Evolutionary conservation across 305 asterid species (phyloP), one percentile per base, ranked within the genome.

Genomic region (Fraxinus baroniana): DNA sequence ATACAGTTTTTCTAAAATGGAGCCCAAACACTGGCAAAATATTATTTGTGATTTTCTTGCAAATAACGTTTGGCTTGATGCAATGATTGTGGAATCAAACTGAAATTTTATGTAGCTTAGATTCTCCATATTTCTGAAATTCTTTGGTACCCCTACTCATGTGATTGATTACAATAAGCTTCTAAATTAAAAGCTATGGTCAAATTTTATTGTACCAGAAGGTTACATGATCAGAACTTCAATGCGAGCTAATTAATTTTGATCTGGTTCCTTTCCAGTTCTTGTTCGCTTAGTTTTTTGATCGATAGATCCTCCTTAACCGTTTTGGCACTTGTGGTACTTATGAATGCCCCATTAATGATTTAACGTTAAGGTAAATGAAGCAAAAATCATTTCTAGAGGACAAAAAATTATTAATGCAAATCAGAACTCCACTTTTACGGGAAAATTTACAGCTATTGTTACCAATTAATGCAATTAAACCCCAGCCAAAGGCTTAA

Each of bases 21-120:
- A 44, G 55, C 55, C n/a, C 55, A 44, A 12, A 44, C 55, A 12
- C 15, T 44, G 55, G 55, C 17, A 12, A 64, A 77, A 73, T 41
- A 36, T 62, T 75, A 32, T 20, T 70, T n/a, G 7, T 81, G 37
- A 26, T 26, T 26, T 66, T 66, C 36, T 66, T 60, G 71, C 52
- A 30, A 76, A 79, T 22, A 35, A 76, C 76, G 33, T 80, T 74
- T 46, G 35, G 39, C 15, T 77, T 84, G 36, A 78, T 64, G 74
- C 24, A 33, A 22, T 79, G 72, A 20, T 49, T 52, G 70, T 37
- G 78, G 24, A 35, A 74, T 79, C 76, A 35, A n/a, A 57, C 77
- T 10, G 71, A 28, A 85, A 57, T 37, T n/a, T 35, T 46, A 26
- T 26, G 12, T 79, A 18, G 60, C 70, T 82, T 30, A 64, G 33